phyloP scores from a whole-genome alignment of 2,329 filamentous ascomycete genomes.

The Mycosphaerella arachidis region DNA sequence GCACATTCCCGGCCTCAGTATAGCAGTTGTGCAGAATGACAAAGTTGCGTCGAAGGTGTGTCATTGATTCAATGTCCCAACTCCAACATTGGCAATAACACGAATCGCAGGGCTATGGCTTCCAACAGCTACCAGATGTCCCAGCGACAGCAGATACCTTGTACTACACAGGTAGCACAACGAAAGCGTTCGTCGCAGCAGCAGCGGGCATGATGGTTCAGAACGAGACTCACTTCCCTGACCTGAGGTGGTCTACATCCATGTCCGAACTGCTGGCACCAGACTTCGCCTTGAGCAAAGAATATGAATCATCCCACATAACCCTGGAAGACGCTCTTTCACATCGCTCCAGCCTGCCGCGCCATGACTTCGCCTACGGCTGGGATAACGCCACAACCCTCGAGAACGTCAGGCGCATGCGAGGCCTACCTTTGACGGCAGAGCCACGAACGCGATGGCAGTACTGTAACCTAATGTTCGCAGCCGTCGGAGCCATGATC shows the following conservation, averaged over 20 bases:
- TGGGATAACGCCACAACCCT: constrained; percentile 9
- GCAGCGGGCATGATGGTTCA: constrained; percentile 18
- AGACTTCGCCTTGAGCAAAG: constrained; percentile 29
- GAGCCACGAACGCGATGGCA: constrained; percentile 45
- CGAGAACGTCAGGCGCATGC: constrained; percentile 39
- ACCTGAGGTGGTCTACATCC: constrained; percentile 31
- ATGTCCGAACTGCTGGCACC: constrained; percentile 30
- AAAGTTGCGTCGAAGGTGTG: not conserved
- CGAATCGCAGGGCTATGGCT: constrained; percentile 10
- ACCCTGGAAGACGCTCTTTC: constrained; percentile 33
- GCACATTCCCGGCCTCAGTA: constrained; percentile 9
- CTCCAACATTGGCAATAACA: not conserved
- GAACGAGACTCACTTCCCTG: not conserved
- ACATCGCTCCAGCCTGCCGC: constrained; percentile 32
- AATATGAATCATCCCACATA: constrained; percentile 24
- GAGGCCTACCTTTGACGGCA: constrained; percentile 42
- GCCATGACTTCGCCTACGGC: constrained; percentile 19
- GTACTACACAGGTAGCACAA: constrained; percentile 25
- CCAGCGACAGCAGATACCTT: constrained; percentile 22
- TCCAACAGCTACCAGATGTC: constrained; percentile 4
- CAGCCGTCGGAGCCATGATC: constrained; percentile 44
- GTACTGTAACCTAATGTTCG: constrained; percentile 52
- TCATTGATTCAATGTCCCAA: not conserved
- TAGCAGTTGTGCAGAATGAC: constrained; percentile 5
- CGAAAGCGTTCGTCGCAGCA: constrained; percentile 26